These are phyloP conservation scores for Pythium dissotocum DNA, from an alignment of 352 stramenopile genomes.

Conservation along the genomic window DNA sequence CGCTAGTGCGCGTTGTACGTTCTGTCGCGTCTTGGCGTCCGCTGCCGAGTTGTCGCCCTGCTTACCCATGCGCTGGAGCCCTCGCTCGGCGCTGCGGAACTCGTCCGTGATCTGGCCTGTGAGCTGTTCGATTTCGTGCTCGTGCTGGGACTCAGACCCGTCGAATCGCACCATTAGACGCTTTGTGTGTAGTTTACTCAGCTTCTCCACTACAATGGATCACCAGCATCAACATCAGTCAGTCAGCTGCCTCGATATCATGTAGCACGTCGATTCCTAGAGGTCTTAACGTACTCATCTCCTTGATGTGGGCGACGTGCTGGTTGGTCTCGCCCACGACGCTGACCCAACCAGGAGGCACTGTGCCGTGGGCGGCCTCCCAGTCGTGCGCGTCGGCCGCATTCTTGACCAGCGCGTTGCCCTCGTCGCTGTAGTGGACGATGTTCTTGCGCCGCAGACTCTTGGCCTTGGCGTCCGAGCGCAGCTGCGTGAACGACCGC, in stretches of 20 bases:
- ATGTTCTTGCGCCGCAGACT: conserved; percentile 86
- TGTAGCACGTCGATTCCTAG: background rate
- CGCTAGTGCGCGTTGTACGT: conserved; percentile 89
- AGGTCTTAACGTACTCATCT: conserved; percentile 59
- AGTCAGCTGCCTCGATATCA: background rate
- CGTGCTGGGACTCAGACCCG: conserved; percentile 81
- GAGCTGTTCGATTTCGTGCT: conserved; percentile 81
- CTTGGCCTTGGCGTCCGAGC: conserved; percentile 79
- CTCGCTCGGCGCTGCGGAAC: conserved; percentile 79
- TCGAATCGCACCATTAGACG: conserved; percentile 88
- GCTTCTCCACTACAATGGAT: conserved; percentile 67
- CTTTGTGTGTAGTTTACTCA: conserved; percentile 83
- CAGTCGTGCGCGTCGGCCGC: conserved; percentile 34
- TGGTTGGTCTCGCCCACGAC: conserved; percentile 80
- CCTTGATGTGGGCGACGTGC: conserved; percentile 78
- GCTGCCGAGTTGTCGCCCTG: conserved; percentile 73
- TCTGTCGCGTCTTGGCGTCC: conserved; percentile 84
- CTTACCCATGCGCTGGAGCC: conserved; percentile 72
- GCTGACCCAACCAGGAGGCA: conserved; percentile 75
- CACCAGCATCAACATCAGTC: background rate
- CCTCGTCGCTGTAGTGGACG: conserved; percentile 64
- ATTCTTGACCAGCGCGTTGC: conserved; percentile 70
- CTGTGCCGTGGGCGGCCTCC: conserved; percentile 36
- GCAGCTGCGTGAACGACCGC: conserved; percentile 67
- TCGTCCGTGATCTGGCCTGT: conserved; percentile 81